Evolutionary conservation across 2,329 filamentous ascomycete species (phyloP).

Genomic region (Claviceps monticola): DNA sequence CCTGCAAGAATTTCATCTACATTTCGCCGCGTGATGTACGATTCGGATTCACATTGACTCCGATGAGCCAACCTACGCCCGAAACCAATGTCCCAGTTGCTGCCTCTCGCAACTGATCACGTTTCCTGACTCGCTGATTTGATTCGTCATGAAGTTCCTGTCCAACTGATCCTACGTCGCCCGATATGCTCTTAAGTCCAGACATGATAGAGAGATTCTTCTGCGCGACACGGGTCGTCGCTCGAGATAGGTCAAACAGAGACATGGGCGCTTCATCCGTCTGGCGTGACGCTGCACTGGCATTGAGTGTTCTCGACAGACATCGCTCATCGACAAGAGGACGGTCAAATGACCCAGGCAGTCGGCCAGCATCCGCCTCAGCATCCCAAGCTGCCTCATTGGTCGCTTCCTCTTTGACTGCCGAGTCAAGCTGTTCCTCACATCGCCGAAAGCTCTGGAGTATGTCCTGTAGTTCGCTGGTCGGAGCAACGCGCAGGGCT

Average conservation of each 20-base stretch:
- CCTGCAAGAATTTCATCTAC: not conserved
- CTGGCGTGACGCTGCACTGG: conserved; percentile 20
- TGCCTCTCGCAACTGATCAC: conserved; percentile 55
- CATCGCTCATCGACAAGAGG: conserved; percentile 13
- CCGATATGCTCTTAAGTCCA: conserved; percentile 26
- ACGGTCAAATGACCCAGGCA: conserved; percentile 40
- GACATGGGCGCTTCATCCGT: conserved; percentile 48
- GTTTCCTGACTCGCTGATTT: conserved; percentile 43
- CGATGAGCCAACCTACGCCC: conserved; percentile 54
- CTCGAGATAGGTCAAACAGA: conserved; percentile 48
- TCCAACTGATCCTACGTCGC: conserved; percentile 4
- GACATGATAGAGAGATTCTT: conserved; percentile 43
- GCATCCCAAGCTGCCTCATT: conserved; percentile 60
- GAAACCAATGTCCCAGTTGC: conserved; percentile 54
- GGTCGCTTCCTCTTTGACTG: conserved; percentile 51
- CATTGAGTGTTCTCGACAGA: conserved; percentile 19
- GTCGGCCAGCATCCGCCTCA: conserved; percentile 42
- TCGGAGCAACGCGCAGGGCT: conserved; percentile 60
- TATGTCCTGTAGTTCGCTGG: conserved; percentile 57
- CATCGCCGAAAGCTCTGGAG: conserved; percentile 62
- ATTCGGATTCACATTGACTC: conserved; percentile 28
- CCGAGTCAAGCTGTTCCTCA: conserved; percentile 59
- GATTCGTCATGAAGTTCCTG: conserved; percentile 14
- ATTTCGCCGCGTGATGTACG: not conserved
- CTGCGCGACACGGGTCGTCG: conserved; percentile 44